Evolutionary conservation across 225 moss, liverwort and hornwort species (phyloP).

Genomic region (Physcomitrellopsis africana): DNA sequence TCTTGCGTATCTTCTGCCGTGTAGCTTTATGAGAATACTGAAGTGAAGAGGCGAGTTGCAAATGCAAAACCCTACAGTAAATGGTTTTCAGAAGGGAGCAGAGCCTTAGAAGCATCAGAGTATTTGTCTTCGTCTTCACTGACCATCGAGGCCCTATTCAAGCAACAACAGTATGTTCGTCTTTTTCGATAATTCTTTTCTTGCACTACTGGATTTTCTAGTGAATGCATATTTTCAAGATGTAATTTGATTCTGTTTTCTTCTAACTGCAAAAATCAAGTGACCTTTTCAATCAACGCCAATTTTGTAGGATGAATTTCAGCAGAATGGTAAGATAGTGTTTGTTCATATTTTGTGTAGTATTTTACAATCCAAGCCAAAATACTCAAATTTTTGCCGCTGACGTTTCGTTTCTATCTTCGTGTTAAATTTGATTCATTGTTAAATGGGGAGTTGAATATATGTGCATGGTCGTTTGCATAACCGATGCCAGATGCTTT

Average conservation of each 20-base stretch:
- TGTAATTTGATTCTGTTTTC: background rate
- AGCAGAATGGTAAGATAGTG: constrained; percentile 6
- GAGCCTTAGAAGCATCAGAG: constrained; percentile 53
- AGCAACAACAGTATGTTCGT: constrained; percentile 69
- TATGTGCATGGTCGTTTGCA: background rate
- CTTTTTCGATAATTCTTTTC: constrained; percentile 9
- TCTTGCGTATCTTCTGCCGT: constrained; percentile 15
- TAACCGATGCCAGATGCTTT: constrained; percentile 64
- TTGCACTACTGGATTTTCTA: background rate
- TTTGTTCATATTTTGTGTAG: background rate
- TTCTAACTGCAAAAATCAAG: background rate
- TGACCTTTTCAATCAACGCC: background rate
- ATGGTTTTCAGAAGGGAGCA: constrained; percentile 75
- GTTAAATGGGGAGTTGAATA: no score
- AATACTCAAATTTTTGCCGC: no score
- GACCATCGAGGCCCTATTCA: constrained; percentile 68
- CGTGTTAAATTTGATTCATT: no score
- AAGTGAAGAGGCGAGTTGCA: constrained; percentile 87
- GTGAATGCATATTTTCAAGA: background rate
- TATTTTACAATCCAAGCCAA: background rate
- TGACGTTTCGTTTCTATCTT: no score
- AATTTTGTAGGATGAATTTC: background rate
- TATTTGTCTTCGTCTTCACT: constrained; percentile 50
- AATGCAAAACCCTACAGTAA: constrained; percentile 74
- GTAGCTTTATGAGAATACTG: constrained; percentile 85